Evolutionary conservation across 306 rosid genomes (phyloP), one percentile per base, ranked within the genome.

Genomic region (Quercus aquifolioides): DNA sequence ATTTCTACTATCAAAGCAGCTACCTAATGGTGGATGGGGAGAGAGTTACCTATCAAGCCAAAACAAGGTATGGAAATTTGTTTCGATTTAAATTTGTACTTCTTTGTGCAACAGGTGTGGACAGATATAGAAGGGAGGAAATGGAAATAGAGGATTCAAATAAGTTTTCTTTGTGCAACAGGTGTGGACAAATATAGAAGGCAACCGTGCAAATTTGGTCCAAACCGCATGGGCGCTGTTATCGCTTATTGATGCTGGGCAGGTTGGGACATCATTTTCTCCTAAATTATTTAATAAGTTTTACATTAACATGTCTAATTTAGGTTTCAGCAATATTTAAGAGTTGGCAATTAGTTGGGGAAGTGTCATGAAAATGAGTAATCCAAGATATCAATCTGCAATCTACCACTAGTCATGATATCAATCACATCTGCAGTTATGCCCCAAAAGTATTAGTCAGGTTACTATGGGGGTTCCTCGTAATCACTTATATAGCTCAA

Each of bases 21-120:
- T 90, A 10, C 84, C 91, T 3, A 68, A 84, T 69, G 97, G 96
- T 73, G 96, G 96, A 0, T 92, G 97, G 97, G 97, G 97, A 54
- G 97, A 92, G 77, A 89, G 95, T 75, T 88, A 92, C 78, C 85
- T 89, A 74, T 86, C 97, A 11, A 74, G 92, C 80, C 89, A 82
- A 73, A 85, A 90, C 73, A 89, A 87, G 93, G 94, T 86, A 63
- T 25, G 19, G 5, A 25, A 55, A 1, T 60, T 75, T 31, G 43
- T 76, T 52, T 59, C 41, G 31, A 56, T 79, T 56, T 82, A 10
- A 71, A 20, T n/a, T 14, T 4, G 6, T 54, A 33, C 55, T 15
- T 23, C 20, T 21, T 9, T 20, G 35, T 33, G 35, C 35, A 33
- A 33, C 54, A 92, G 93, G 97, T 89, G 88, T 28, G 97, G 97